These are phyloP conservation scores for Diaporthe sp. DNA, from an alignment of 2,329 filamentous ascomycete genomes.

Conservation along the genomic window DNA sequence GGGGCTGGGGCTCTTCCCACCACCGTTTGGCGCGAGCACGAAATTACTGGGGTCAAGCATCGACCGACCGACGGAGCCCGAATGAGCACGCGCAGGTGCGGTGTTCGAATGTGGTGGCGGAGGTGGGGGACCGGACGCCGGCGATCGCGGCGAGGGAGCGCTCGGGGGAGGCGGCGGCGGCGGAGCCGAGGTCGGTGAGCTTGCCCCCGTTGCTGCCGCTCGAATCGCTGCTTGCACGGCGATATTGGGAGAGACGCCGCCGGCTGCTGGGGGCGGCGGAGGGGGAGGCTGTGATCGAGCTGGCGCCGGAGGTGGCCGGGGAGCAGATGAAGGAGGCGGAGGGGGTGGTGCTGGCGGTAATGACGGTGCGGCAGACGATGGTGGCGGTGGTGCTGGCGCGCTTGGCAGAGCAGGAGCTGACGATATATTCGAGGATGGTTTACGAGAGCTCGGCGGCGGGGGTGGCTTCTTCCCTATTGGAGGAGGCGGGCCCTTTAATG, in stretches of 20 bases:
- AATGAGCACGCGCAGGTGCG: constrained; percentile 47
- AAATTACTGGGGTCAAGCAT: constrained; percentile 84
- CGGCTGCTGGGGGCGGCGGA: constrained; percentile 44
- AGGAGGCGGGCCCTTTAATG: constrained; percentile 79
- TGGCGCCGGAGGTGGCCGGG: constrained; percentile 55
- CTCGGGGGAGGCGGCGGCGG: constrained; percentile 53
- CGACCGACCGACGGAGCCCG: constrained; percentile 64
- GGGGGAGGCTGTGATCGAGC: constrained; percentile 51
- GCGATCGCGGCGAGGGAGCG: constrained; percentile 52
- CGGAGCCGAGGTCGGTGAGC: constrained; percentile 48
- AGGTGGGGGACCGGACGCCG: constrained; percentile 48
- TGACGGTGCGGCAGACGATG: constrained; percentile 56
- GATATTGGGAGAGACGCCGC: constrained; percentile 50
- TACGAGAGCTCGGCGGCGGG: constrained; percentile 71
- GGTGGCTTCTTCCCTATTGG: constrained; percentile 83
- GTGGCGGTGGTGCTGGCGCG: constrained; percentile 53
- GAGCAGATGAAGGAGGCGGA: constrained; percentile 58
- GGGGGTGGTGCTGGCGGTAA: constrained; percentile 60
- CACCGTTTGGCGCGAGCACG: constrained; percentile 77
- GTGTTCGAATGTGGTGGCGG: constrained; percentile 56
- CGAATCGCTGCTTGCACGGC: constrained; percentile 58
- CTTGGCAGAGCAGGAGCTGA: constrained; percentile 51
- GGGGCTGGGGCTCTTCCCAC: constrained; percentile 61
- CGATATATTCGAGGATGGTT: constrained; percentile 62
- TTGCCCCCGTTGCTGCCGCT: constrained; percentile 48